Percentiles rank a stretch among this genome's conserved stretches.
Conservation (phyloP, 129 eudicot species). For the Gnaphalium uliginosum region DNA sequence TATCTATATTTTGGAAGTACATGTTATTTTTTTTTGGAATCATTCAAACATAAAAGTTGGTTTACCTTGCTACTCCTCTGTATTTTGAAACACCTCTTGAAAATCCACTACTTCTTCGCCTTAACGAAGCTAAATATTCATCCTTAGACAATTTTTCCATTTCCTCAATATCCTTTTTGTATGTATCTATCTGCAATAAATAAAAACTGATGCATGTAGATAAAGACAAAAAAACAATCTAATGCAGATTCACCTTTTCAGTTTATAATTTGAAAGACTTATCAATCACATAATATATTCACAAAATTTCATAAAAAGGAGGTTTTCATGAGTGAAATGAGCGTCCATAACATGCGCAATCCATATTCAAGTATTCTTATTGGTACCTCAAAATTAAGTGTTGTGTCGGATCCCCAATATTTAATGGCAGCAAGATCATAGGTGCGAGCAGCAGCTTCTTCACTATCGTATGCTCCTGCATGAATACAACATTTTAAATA, state of each 20-base stretch:
- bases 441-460: conserved; percentile 90
- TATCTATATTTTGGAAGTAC: background rate
- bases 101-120: conserved; percentile 85
- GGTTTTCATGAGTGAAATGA: background rate
- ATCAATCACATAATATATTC: background rate
- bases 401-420: conserved; percentile 80
- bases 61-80: conserved; percentile 94
- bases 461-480: conserved; percentile 87
- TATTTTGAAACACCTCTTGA: conserved; percentile 94
- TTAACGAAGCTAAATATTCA: conserved; percentile 66
- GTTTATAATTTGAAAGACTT: background rate
- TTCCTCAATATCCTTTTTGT: conserved; percentile 65
- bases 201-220: conserved; percentile 10
- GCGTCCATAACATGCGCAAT: background rate
- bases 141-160: conserved; percentile 72
- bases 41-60: background rate
- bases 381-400: conserved; percentile 83
- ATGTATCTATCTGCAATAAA: conserved; percentile 51
- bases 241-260: background rate
- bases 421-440: conserved; percentile 98
- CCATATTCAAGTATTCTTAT: background rate
- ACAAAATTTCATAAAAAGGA: background rate
- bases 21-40: background rate
- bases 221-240: conserved; percentile 1
- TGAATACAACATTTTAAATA: conserved; percentile 9